A percentile compares a stretch with the other conserved stretches of the same genome.
phyloP scores from a whole-genome alignment of 495 filamentous ascomycete genomes.

The Bryoglossum gracile region DNA sequence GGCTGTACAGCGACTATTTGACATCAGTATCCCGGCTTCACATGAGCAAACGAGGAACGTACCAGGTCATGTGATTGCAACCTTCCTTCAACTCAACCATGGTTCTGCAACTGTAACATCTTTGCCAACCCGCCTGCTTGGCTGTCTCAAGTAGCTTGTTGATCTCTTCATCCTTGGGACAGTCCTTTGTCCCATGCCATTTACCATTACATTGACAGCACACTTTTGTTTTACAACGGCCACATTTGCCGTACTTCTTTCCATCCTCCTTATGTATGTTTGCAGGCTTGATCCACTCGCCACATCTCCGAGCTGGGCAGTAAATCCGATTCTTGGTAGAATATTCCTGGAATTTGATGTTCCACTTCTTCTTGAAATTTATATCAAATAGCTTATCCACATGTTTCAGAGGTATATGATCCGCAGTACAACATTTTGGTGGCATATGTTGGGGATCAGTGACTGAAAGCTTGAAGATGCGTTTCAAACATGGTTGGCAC shows the following conservation, averaged over 20 bases:
- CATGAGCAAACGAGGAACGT: slow-evolving; percentile 26
- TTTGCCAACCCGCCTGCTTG: slow-evolving; percentile 66
- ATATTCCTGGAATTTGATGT: slow-evolving; percentile 66
- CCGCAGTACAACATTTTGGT: slow-evolving; percentile 64
- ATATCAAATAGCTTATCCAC: slow-evolving; percentile 67
- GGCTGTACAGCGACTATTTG: slow-evolving; percentile 59
- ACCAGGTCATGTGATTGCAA: slow-evolving; percentile 83
- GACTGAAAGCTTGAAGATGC: slow-evolving; percentile 63
- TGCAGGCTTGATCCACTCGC: slow-evolving; percentile 65
- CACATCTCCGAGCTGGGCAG: slow-evolving; percentile 63
- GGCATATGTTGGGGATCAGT: slow-evolving; percentile 74
- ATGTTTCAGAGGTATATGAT: slow-evolving; percentile 64
- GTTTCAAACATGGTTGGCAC: slow-evolving; percentile 66
- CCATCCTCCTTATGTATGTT: slow-evolving; percentile 49
- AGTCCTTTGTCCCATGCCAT: slow-evolving; percentile 61
- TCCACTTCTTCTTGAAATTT: slow-evolving; percentile 70
- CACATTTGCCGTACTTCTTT: slow-evolving; percentile 53
- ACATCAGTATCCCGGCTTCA: slow-evolving; percentile 7
- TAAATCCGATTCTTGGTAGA: slow-evolving; percentile 67
- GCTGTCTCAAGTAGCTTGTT: slow-evolving; percentile 58
- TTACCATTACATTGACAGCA: slow-evolving; percentile 64
- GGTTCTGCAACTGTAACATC: slow-evolving; percentile 65
- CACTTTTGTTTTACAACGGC: slow-evolving; percentile 63
- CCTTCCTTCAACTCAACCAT: slow-evolving; percentile 76
- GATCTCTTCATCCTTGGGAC: slow-evolving; percentile 64